These are phyloP conservation scores for Lobosporangium transversale DNA, from an alignment of 192 early-diverging fungal species.

Conservation along the genomic window DNA sequence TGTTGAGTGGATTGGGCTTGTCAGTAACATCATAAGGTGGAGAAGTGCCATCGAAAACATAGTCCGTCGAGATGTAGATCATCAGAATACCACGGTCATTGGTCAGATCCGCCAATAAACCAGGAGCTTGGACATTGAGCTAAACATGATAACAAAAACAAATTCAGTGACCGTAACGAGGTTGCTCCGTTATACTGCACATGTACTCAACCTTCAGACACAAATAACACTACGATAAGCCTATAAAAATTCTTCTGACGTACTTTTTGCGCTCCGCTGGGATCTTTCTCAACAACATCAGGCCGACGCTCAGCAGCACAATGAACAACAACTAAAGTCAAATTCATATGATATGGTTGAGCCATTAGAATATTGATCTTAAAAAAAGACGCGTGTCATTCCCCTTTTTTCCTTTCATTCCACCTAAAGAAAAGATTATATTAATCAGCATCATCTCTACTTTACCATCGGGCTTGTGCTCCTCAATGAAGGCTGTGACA, in stretches of 20 bases:
- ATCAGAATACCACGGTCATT: constrained; percentile 64
- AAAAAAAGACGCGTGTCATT: too few species aligned
- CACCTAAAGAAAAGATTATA: too few species aligned
- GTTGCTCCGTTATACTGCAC: too few species aligned
- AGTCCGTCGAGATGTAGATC: constrained; percentile 90
- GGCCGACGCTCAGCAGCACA: constrained; percentile 90
- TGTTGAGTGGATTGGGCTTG: constrained; percentile 80
- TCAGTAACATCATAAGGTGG: constrained; percentile 82
- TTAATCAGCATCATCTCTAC: neutral
- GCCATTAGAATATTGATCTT: too few species aligned
- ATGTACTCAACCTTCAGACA: too few species aligned
- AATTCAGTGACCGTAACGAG: too few species aligned
- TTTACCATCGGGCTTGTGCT: constrained; percentile 66
- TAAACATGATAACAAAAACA: constrained; percentile 12
- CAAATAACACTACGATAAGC: too few species aligned
- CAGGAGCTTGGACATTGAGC: constrained; percentile 77
- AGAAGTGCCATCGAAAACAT: constrained; percentile 90
- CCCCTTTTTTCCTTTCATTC: too few species aligned
- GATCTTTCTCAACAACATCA: constrained; percentile 78
- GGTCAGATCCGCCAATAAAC: constrained; percentile 62
- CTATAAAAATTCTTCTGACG: constrained; percentile 1
- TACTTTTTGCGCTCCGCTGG: constrained; percentile 63
- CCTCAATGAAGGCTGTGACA: constrained; percentile 61
- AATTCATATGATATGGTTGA: too few species aligned
- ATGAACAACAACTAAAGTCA: constrained; percentile 78